Percentiles rank a stretch among this genome's conserved stretches.
These are phyloP conservation scores for Vaccinium corymbosum DNA, from an alignment of 148 eudicot species.

Conservation along the genomic window DNA sequence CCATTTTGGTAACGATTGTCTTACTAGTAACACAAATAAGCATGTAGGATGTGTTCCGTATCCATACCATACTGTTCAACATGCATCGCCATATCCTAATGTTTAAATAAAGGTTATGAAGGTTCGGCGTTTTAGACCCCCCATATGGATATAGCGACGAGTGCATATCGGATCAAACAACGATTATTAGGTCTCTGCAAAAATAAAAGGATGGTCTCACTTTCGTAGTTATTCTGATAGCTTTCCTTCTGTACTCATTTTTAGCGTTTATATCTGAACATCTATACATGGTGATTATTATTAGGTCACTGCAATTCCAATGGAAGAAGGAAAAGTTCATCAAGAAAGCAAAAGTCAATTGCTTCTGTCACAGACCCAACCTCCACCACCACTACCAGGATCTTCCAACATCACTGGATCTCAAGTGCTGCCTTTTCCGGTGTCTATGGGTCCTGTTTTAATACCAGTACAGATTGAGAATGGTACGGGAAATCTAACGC, in stretches of 20 bases:
- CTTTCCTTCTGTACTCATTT: not conserved
- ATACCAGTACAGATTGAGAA: slow-evolving; percentile 27
- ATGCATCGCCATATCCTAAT: not conserved
- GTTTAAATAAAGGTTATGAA: not conserved
- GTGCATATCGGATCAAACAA: not conserved
- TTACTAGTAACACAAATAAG: not conserved
- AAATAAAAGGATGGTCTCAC: not conserved
- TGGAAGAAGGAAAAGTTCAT: slow-evolving; percentile 25
- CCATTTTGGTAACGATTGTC: not conserved
- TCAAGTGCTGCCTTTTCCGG: slow-evolving; percentile 28
- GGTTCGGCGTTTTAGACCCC: not conserved
- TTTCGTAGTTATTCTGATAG: not conserved
- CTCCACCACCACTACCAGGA: slow-evolving; percentile 1
- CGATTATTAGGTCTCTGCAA: not conserved
- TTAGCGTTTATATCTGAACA: not conserved
- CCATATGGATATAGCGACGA: not conserved
- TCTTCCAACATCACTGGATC: slow-evolving; percentile 20
- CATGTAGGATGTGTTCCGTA: not conserved
- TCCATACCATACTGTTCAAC: not conserved
- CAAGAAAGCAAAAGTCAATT: slow-evolving; percentile 20
- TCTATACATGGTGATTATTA: slow-evolving; percentile 18
- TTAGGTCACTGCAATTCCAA: slow-evolving; percentile 36
- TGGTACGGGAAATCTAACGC: slow-evolving; percentile 11
- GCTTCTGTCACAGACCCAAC: slow-evolving; percentile 12
- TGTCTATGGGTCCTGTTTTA: slow-evolving; percentile 19